phyloP scores from a whole-genome alignment of 2,329 filamentous ascomycete species.

The Blumeriella jaapii region DNA sequence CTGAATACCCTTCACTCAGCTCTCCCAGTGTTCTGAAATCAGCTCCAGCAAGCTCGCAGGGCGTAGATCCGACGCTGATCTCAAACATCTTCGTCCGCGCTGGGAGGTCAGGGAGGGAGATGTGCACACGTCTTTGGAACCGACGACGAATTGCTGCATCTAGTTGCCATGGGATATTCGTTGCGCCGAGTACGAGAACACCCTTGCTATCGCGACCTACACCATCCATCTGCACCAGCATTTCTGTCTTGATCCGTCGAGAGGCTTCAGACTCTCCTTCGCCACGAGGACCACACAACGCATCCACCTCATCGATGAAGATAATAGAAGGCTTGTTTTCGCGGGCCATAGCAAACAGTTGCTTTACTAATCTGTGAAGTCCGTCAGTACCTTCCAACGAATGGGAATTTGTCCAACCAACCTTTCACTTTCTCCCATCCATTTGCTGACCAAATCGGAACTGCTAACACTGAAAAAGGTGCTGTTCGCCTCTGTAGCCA shows the following conservation, averaged over 20 bases:
- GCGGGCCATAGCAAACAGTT: conserved; percentile 93
- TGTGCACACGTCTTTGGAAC: conserved; percentile 94
- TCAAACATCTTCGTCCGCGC: conserved; percentile 77
- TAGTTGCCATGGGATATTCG: conserved; percentile 97
- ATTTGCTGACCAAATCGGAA: conserved; percentile 95
- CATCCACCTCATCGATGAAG: conserved; percentile 97
- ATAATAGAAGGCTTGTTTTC: conserved; percentile 98
- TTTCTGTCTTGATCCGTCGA: conserved; percentile 93
- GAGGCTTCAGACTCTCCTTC: conserved; percentile 98
- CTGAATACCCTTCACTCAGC: conserved; percentile 86
- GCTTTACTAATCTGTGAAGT: conserved; percentile 59
- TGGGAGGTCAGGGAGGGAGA: conserved; percentile 76
- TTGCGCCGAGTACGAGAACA: conserved; percentile 88
- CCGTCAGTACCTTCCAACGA: conserved; percentile 4
- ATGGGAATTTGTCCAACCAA: conserved; percentile 31
- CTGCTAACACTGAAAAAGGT: conserved; percentile 98
- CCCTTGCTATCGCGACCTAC: conserved; percentile 92
- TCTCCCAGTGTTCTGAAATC: conserved; percentile 74
- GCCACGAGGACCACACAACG: conserved; percentile 79
- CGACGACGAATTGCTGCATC: conserved; percentile 91
- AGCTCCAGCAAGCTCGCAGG: conserved; percentile 64
- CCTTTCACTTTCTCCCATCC: conserved; percentile 99
- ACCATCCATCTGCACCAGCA: conserved; percentile 98
- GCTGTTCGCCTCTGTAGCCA: conserved; percentile 96
- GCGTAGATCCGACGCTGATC: conserved; percentile 83